Evolutionary conservation across 176 grass and related monocot species (phyloP).

Genomic region (Carex pumila): DNA sequence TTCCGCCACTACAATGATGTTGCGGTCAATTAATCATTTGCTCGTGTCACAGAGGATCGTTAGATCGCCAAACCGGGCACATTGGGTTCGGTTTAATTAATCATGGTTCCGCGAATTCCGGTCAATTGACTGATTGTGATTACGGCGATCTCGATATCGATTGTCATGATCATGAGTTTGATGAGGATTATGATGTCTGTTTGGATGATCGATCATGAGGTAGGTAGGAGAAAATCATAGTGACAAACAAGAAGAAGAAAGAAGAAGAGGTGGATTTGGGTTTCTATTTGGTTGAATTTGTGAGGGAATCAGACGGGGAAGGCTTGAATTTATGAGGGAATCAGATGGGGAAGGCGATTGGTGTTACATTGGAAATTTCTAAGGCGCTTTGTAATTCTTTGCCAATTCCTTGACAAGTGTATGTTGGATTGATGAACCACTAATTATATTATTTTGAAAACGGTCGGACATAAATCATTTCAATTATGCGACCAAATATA

Average conservation of each 20-base stretch:
- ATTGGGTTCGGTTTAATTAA: background rate
- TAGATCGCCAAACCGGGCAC: background rate
- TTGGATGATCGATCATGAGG: conserved; percentile 6
- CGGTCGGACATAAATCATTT: no score
- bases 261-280: background rate
- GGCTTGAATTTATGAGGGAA: conserved; percentile 2
- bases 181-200: background rate
- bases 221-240: background rate
- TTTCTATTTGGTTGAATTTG: conserved; percentile 15
- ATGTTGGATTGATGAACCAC: no score
- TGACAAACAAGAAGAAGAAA: background rate
- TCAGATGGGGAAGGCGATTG: background rate
- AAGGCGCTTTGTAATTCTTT: background rate
- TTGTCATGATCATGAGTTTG: background rate
- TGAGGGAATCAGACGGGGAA: background rate
- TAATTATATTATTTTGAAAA: no score
- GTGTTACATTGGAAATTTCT: background rate
- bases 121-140: background rate
- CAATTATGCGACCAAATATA: no score
- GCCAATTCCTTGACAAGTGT: no score
- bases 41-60: background rate
- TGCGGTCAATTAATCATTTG: conserved; percentile 8
- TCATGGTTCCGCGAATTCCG: background rate
- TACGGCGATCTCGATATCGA: background rate
- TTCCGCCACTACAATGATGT: background rate